phyloP scores from a whole-genome alignment of 2,329 filamentous ascomycete species.

The Phaeosphaeria sp. region DNA sequence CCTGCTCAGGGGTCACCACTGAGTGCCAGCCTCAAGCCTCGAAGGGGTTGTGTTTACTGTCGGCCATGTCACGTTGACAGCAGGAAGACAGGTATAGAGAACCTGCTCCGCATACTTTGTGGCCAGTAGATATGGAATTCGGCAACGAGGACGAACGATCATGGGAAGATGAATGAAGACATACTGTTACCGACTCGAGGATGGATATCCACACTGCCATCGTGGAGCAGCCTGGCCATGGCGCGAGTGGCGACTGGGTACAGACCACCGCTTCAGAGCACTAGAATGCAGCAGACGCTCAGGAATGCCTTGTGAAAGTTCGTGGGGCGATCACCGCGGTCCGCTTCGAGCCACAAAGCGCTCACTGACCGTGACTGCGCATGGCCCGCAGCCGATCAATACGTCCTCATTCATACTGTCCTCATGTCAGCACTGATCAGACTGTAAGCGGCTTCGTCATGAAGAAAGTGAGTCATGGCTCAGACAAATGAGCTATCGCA shows the following conservation, averaged over 20 bases:
- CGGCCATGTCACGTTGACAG: neutral
- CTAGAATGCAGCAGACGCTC: no score
- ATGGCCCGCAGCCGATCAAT: neutral
- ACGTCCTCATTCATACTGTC: neutral
- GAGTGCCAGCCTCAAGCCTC: neutral
- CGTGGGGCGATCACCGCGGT: no score
- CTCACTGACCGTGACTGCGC: neutral
- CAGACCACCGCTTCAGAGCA: neutral
- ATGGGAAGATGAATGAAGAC: neutral
- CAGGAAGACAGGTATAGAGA: neutral
- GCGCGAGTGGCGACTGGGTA: neutral
- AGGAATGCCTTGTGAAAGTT: no score
- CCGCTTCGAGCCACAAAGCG: no score
- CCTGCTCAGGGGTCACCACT: slow-evolving; percentile 1
- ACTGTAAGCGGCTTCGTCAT: neutral
- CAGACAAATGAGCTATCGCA: slow-evolving; percentile 1
- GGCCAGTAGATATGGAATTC: neutral
- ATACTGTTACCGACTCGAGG: neutral
- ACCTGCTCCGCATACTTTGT: neutral
- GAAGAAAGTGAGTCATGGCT: neutral
- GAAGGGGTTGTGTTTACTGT: neutral
- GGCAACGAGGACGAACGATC: neutral
- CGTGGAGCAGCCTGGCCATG: no score
- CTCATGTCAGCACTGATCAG: neutral
- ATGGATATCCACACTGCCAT: no score